Percentiles rank a stretch among this genome's conserved stretches.
Conservation (phyloP, 2,329 filamentous ascomycete genomes). For the Chrysoporthe deuterocubensis region DNA sequence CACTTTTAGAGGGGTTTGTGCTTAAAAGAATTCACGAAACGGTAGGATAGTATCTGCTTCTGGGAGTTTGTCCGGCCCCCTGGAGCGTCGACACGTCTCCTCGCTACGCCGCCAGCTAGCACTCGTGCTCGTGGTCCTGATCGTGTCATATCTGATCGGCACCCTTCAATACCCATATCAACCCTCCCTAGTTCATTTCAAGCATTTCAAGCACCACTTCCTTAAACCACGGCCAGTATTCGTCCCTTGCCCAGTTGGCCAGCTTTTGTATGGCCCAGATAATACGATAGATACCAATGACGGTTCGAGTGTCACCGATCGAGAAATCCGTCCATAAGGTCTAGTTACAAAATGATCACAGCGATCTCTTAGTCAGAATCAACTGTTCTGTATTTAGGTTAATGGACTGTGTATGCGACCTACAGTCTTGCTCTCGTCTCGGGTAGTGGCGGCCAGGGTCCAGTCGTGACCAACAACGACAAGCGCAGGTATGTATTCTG, state of each 20-base stretch:
- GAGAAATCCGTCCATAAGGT: background rate
- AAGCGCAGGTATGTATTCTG: background rate
- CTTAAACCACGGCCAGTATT: conserved; percentile 3
- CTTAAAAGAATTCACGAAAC: too few species aligned
- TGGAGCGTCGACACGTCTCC: too few species aligned
- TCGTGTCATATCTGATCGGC: too few species aligned
- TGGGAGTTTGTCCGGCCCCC: too few species aligned
- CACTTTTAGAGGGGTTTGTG: too few species aligned
- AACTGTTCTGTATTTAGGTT: background rate
- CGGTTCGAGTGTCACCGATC: background rate
- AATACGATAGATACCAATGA: conserved; percentile 1
- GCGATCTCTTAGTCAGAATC: background rate
- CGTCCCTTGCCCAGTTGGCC: background rate
- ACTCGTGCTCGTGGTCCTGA: too few species aligned
- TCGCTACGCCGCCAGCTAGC: too few species aligned
- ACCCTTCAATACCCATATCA: too few species aligned
- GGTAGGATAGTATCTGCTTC: too few species aligned
- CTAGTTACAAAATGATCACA: background rate
- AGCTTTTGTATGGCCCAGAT: conserved; percentile 2
- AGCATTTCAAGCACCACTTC: background rate
- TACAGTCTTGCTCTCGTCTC: background rate
- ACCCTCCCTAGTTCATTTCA: too few species aligned
- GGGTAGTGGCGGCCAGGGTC: background rate
- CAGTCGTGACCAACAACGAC: conserved; percentile 2
- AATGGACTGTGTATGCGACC: background rate